Base-by-base conservation (phyloP, 371 early-diverging fungal genomes). In the Actinomortierella ambigua region DNA sequence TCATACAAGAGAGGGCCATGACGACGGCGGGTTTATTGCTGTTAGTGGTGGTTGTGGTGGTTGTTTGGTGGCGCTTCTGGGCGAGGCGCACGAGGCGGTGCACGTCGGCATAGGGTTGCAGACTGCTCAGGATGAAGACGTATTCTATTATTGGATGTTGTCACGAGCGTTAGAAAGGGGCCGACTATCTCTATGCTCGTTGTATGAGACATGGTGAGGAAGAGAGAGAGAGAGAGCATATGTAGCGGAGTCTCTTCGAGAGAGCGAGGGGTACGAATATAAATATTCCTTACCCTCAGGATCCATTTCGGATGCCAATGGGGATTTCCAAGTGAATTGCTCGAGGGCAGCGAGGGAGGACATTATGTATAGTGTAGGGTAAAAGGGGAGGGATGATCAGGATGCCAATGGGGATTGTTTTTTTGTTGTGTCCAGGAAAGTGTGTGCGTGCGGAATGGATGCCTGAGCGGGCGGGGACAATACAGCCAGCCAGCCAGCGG, bases 41-140 rank as follows among this genome's bases (percentile, higher is more conserved):
- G 53, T 28, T 39, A 18, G 20, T 44, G 43, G 7, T 22, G 23
- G 42, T 24, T 41, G n/a, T 29, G 24, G 53, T 53, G 46, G 4
- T 59, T 24, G 17, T 22, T 22, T 44, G 44, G 0, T 55, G 60
- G 26, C 50, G 42, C n/a, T 39, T 28, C 34, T 67, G 62, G 22
- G 53, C 57, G 39, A 17, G 42, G 15, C 48, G 59, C 20, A 67
- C 66, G 34, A 73, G 63, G 13, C 64, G 61, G 3, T 67, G 57
- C 75, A 73, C 67, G 42, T 73, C 67, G 20, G 57, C 61, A 17
- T 67, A 56, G 1, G 75, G 75, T 22, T 73, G 75, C 11, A 73
- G 52, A 22, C 58, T 55, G 57, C 75, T 73, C n/a, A 73, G 57
- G 48, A 73, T 67, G 42, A 66, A 73, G 48, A 73, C 67, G 41